These are phyloP conservation scores for Cinchona pubescens DNA, from an alignment of 257 asterid species.

Conservation along the genomic window DNA sequence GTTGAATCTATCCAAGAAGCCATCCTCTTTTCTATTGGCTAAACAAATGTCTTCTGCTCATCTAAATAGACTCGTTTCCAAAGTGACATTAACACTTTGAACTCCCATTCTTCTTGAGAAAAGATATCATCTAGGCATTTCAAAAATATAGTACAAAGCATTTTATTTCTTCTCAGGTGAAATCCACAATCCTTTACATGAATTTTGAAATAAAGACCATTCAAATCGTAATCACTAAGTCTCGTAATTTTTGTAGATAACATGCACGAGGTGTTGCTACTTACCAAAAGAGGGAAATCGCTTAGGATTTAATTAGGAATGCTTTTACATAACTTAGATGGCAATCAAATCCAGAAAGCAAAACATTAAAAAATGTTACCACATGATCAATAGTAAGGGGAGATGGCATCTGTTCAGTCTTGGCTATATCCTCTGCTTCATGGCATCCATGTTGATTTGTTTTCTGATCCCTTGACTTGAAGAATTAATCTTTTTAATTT, in stretches of 20 bases:
- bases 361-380: conserved; percentile 36
- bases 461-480: conserved; percentile 31
- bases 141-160: background rate
- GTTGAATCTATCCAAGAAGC: background rate
- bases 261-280: too few species aligned
- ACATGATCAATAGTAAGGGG: conserved; percentile 23
- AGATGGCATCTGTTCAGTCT: conserved; percentile 33
- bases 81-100: background rate
- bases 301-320: background rate
- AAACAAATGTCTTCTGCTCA: background rate
- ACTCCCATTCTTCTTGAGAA: too few species aligned
- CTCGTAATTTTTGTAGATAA: background rate
- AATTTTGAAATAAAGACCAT: background rate
- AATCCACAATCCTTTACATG: background rate
- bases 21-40: background rate
- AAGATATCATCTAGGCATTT: background rate
- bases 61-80: background rate
- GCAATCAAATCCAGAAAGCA: background rate
- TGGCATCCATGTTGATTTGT: conserved; percentile 21
- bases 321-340: background rate
- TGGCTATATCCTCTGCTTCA: conserved; percentile 32
- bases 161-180: too few species aligned
- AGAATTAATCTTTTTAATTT: conserved; percentile 20
- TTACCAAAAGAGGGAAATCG: background rate
- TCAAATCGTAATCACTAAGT: background rate